Evolutionary conservation across 2,329 filamentous ascomycete species (phyloP), one percentile per base, ranked within the genome.

Genomic region (Calonectria ilicicola): DNA sequence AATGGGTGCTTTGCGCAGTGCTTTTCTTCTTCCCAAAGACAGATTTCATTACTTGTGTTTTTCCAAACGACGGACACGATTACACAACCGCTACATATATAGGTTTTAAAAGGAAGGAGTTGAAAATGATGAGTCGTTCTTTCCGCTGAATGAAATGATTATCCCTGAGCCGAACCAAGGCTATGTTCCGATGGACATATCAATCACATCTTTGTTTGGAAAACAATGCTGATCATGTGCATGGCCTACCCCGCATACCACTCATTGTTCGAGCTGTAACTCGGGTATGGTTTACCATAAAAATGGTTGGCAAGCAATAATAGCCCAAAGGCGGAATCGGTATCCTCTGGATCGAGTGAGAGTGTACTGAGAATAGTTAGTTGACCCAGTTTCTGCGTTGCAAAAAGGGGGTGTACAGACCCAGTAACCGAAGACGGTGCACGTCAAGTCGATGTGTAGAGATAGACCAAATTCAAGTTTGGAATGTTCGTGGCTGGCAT

Each of bases 111-210:
- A 60, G 15, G 53, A 35, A 40, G 35, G 12, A 29, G 17, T 27
- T 12, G 38, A 14, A 53, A 35, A 12, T 35, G 35, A 14, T 42
- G 49, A 19, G 17, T 19, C 6, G 5, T 32, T 32, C 17, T 49
- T 29, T 66, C 29, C 58, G 5, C 21, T 26, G n/a, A 29, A 27
- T 42, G 19, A 12, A 32, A 5, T 35, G 7, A 29, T 44, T 14
- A 15, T n/a, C 40, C 15, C 17, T n/a, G 1, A n/a, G 12, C 12
- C 32, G 19, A 21, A 62, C 32, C 60, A 40, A 8, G 49, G 35
- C 46, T 40, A 46, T 12, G 23, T 60, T 51, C 32, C 15, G 19
- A 62, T 63, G 72, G 70, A 72, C 70, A 76, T 66, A 23, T 65
- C n/a, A 21, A 35, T 46, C 14, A 35, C 29, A 53, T 19, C 65